phyloP scores from a whole-genome alignment of 345 rosid species.

The Cardamine chenopodiifolia region DNA sequence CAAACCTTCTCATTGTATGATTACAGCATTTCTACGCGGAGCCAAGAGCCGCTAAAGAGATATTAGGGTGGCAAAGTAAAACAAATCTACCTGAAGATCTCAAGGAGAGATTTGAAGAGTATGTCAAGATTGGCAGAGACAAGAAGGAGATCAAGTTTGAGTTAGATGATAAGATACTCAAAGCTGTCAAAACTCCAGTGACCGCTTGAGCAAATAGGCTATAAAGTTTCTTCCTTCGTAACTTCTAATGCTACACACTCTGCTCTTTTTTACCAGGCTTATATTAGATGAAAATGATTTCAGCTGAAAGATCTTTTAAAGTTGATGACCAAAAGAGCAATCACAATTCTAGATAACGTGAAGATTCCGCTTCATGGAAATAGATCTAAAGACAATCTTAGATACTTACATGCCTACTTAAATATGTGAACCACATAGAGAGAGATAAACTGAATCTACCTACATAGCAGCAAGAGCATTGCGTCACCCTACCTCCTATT shows the following conservation, averaged over 20 bases:
- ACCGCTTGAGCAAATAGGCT: conserved; percentile 45
- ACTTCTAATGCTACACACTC: background rate
- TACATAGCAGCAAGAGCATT: conserved; percentile 28
- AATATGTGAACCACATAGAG: conserved; percentile 13
- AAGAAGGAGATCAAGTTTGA: conserved; percentile 78
- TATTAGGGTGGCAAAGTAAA: conserved; percentile 69
- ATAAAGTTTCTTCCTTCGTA: conserved; percentile 14
- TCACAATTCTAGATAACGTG: background rate
- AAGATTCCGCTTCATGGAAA: conserved; percentile 21
- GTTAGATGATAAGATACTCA: conserved; percentile 79
- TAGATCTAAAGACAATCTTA: conserved; percentile 8
- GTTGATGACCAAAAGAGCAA: conserved; percentile 22
- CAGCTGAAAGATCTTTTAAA: conserved; percentile 12
- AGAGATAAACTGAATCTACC: conserved; percentile 25
- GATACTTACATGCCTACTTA: conserved; percentile 31
- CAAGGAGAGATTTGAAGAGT: conserved; percentile 80
- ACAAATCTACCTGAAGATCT: conserved; percentile 84
- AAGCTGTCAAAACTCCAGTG: conserved; percentile 72
- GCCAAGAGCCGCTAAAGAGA: conserved; percentile 91
- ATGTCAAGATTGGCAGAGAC: conserved; percentile 80
- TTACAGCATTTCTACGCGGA: conserved; percentile 91
- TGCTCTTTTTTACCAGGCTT: background rate
- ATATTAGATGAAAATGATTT: conserved; percentile 31
- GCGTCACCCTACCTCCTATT: conserved; percentile 34
- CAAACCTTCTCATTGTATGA: conserved; percentile 14